These are phyloP conservation scores for Hypoxylon sp. DNA, from an alignment of 2,329 filamentous ascomycete genomes.

Conservation along the genomic window DNA sequence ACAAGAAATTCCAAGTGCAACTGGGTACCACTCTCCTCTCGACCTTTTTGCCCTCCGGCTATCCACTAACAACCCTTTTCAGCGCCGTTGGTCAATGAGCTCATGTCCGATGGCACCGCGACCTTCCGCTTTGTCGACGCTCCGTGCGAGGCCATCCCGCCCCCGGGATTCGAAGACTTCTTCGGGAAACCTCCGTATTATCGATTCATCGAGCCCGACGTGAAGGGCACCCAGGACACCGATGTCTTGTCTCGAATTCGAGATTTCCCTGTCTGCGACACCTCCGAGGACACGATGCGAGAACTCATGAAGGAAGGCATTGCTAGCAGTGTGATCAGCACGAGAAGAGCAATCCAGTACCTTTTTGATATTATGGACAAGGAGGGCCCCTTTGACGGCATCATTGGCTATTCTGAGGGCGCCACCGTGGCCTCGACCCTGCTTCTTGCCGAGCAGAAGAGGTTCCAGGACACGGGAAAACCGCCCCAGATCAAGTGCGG, in stretches of 20 bases:
- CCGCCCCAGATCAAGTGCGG: slow-evolving; percentile 55
- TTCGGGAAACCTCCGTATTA: slow-evolving; percentile 64
- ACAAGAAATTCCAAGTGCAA: slow-evolving; percentile 64
- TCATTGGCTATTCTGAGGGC: slow-evolving; percentile 46
- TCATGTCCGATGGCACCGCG: slow-evolving; percentile 55
- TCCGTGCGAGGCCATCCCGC: slow-evolving; percentile 57
- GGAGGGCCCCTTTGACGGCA: slow-evolving; percentile 46
- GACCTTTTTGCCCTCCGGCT: slow-evolving; percentile 12
- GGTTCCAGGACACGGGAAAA: slow-evolving; percentile 39
- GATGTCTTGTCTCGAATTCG: slow-evolving; percentile 60
- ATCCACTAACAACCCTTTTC: slow-evolving; percentile 23
- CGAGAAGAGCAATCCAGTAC: slow-evolving; percentile 52
- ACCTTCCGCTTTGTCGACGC: slow-evolving; percentile 62
- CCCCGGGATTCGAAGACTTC: slow-evolving; percentile 63
- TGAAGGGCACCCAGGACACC: slow-evolving; percentile 53
- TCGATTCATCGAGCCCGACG: slow-evolving; percentile 61
- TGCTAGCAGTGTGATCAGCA: slow-evolving; percentile 50
- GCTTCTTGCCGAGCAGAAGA: slow-evolving; percentile 43
- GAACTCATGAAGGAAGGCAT: slow-evolving; percentile 54
- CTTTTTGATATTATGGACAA: slow-evolving; percentile 47
- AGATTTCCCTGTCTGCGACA: slow-evolving; percentile 61
- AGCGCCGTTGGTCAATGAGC: slow-evolving; percentile 60
- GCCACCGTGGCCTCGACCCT: slow-evolving; percentile 45
- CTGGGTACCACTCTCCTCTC: slow-evolving; percentile 49
- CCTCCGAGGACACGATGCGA: slow-evolving; percentile 64